Base-by-base conservation (phyloP, 208 protist genomes). In the Leishmania mexicana region DNA sequence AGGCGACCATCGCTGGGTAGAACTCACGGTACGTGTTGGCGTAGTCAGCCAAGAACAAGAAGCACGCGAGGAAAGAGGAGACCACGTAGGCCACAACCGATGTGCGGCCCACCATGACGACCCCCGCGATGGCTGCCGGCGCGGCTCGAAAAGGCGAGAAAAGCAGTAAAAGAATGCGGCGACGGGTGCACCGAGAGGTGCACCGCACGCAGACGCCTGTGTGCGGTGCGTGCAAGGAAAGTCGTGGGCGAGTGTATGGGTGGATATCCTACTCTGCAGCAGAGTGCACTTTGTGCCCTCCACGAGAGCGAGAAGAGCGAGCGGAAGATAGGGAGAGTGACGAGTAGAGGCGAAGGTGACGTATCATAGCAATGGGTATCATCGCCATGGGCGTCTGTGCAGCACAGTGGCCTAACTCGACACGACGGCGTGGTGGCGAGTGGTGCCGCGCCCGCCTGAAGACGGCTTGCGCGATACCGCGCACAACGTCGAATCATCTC, bases 21-120 rank as follows among this genome's bases (percentile, higher is more conserved):
- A 94, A 88, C 13, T 94, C 92, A 17, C 82, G 78, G 80, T 96
- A 92, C 40, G 83, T 87, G 82, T 80, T 89, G n/a, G 83, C 87
- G 76, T 89, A 92, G 80, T 96, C 93, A 2, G 87, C 73, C 1
- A 95, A 51, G 68, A 94, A 91, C 28, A 93, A 35, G 1, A 72
- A 4, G 7, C 79, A 78, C 1, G 87, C 3, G 21, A 87, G 21
- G 85, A 90, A 93, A 81, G 89, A 95, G 35, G 85, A 71, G 53
- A 68, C 81, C 54, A 94, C 81, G 75, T 95, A 97, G 47, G 77
- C 28, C 73, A 80, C 65, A 15, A 81, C n/a, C 72, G 81, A 57
- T 77, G 24, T 74, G n/a, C 85, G 73, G 76, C 58, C 47, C 28
- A 81, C 47, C 76, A 81, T 65, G 49, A 8, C 24, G 78, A 54